Evolutionary conservation across 495 filamentous ascomycete species (phyloP), one percentile per base, ranked within the genome.

Genomic region (Annulohypoxylon stygium): DNA sequence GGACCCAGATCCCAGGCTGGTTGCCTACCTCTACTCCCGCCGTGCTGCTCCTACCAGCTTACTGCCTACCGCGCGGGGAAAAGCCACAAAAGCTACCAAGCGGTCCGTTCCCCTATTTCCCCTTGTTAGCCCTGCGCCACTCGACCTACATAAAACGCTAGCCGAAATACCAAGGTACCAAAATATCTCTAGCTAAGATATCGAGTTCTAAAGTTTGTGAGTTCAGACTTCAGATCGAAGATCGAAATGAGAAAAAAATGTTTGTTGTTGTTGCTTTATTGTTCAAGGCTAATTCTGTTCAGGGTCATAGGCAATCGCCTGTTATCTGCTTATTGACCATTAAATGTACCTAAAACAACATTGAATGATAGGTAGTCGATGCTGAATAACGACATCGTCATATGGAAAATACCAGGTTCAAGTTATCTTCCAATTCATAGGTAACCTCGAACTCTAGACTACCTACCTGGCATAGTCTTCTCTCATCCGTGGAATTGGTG

Each of bases 51-150:
- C 20, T 23, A 23, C 20, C 20, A 1, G 30, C 30, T 30, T 30
- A 30, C 30, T 30, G 30, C 50, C 50, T 33, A 14, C 50, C 23
- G 25, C 50, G 48, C 53, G 33, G 53, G 26, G 26, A n/a, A 25
- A 36, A 39, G 54, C 54, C 54, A 58, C 33, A 37, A 39, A 58
- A 58, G 53, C 53, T 30, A 34, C 53, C 12, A 30, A 11, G 30
- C 50, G 26, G 50, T 14, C 26, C 26, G 50, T 54, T 26, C 23
- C 30, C 50, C 50, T 7, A 2, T 16, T 54, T 12, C 23, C 30
- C 23, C 50, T 12, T 54, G 25, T 33, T 25, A 54, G 50, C 25
- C 25, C 20, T 54, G 25, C 12, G 50, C 50, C 50, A 54, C 50
- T 7, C 10, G 48, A 51, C 20, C 48, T 50, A 50, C 8, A 50